Conservation (phyloP, 2,329 filamentous ascomycete species). For the Alternaria alternata region DNA sequence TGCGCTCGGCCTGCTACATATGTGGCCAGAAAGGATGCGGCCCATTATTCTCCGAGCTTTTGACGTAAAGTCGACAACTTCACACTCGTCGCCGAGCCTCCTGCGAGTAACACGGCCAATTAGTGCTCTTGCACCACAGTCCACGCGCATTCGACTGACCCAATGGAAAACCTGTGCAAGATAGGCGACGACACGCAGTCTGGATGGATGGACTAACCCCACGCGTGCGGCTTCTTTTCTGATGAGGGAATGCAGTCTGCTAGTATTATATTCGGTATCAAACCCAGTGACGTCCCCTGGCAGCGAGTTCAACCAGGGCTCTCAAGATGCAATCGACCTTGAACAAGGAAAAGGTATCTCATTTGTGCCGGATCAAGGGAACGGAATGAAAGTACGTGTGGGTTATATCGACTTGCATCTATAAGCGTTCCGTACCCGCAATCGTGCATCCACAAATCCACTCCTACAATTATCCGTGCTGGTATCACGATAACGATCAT, state of each 20-base stretch:
- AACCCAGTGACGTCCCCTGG: background rate
- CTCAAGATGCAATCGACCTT: background rate
- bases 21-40: background rate
- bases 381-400: background rate
- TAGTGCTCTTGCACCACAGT: background rate
- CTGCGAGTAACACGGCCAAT: background rate
- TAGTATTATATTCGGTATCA: background rate
- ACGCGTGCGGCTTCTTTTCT: constrained; percentile 1
- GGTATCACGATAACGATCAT: background rate
- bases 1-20: constrained; percentile 1
- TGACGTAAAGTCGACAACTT: background rate
- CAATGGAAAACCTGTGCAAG: background rate
- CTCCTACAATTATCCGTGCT: background rate
- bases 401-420: constrained; percentile 2
- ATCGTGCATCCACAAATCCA: background rate
- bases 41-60: constrained; percentile 2
- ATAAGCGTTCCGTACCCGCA: background rate
- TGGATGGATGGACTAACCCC: background rate
- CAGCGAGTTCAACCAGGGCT: background rate
- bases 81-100: background rate
- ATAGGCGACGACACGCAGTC: constrained; percentile 7
- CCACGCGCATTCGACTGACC: background rate
- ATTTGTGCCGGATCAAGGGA: background rate
- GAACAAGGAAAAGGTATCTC: background rate
- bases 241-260: background rate